Conservation (phyloP, 345 rosid species). For the Linum trigynum region DNA sequence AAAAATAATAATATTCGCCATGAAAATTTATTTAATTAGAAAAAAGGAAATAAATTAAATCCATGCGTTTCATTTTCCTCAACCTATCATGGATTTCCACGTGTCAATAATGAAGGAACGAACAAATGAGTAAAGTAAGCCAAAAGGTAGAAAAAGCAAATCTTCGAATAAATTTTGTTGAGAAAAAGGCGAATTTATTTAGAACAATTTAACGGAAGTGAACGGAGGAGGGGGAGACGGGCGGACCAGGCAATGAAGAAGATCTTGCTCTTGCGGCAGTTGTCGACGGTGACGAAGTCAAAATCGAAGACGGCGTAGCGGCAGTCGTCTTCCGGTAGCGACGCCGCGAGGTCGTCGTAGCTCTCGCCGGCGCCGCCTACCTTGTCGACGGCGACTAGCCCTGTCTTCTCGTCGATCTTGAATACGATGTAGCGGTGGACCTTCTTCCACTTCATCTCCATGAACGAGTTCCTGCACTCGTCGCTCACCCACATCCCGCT, state of each 20-base stretch:
- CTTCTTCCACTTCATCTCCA: slow-evolving; percentile 96
- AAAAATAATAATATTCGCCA: background rate
- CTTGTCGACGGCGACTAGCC: slow-evolving; percentile 77
- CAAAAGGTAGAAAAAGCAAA: background rate
- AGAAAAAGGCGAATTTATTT: background rate
- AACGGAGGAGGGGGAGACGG: background rate
- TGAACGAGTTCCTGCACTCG: slow-evolving; percentile 79
- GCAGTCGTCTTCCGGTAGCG: slow-evolving; percentile 78
- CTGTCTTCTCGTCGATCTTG: slow-evolving; percentile 90
- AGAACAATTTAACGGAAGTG: background rate
- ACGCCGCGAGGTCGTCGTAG: slow-evolving; percentile 61
- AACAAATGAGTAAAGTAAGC: background rate
- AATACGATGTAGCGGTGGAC: slow-evolving; percentile 73
- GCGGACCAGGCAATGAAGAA: slow-evolving; percentile 94
- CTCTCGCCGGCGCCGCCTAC: slow-evolving; percentile 80
- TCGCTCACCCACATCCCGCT: slow-evolving; percentile 89
- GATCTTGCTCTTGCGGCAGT: slow-evolving; percentile 96
- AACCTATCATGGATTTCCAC: too few species aligned
- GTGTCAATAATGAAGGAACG: background rate
- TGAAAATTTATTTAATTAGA: too few species aligned
- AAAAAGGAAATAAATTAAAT: background rate
- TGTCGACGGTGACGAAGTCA: slow-evolving; percentile 87
- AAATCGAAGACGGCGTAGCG: slow-evolving; percentile 90
- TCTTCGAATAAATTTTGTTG: background rate
- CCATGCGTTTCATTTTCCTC: background rate